A percentile compares a stretch with the other conserved stretches of the same genome.
Conservation (phyloP, 2,329 filamentous ascomycete species). For the Neocucurbitaria cava region DNA sequence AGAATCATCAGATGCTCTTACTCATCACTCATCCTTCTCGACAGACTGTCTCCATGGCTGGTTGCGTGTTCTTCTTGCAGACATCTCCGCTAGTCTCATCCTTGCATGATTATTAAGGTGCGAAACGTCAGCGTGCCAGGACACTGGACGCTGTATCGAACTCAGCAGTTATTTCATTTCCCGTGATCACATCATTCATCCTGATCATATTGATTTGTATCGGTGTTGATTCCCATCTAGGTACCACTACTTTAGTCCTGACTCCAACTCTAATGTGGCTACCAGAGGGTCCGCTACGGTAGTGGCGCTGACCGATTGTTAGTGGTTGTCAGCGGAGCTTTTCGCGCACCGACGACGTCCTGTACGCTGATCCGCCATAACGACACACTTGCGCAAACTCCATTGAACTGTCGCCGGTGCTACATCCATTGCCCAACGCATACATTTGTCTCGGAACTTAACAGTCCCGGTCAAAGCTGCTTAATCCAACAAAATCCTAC, state of each 20-base stretch:
- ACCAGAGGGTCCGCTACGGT: conserved; percentile 10
- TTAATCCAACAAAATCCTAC: conserved; percentile 9
- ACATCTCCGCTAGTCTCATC: conserved; percentile 1
- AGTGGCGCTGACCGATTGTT: conserved; percentile 22
- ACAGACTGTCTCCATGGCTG: conserved; percentile 8
- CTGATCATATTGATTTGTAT: not conserved
- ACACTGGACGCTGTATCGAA: conserved; percentile 5
- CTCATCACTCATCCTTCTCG: conserved; percentile 19
- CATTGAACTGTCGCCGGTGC: conserved; percentile 1
- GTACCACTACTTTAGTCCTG: conserved; percentile 2
- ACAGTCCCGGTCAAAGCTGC: not conserved
- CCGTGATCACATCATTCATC: conserved; percentile 19
- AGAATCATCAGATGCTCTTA: conserved; percentile 27
- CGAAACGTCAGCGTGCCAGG: conserved; percentile 1
- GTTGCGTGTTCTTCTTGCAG: conserved; percentile 5
- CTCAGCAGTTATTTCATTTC: conserved; percentile 14
- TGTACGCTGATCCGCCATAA: conserved; percentile 6
- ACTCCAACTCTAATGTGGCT: conserved; percentile 1
- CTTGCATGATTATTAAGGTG: not conserved
- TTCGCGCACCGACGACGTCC: conserved; percentile 20
- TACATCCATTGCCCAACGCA: conserved; percentile 3
- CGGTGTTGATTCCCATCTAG: not conserved
- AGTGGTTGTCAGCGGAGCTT: conserved; percentile 3
- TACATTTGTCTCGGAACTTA: conserved; percentile 1
- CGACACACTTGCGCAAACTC: not conserved